A percentile compares a stretch with the other conserved stretches of the same genome.
These are phyloP conservation scores for Calonectria ilicicola DNA, from an alignment of 2,329 filamentous ascomycete genomes.

Conservation along the genomic window DNA sequence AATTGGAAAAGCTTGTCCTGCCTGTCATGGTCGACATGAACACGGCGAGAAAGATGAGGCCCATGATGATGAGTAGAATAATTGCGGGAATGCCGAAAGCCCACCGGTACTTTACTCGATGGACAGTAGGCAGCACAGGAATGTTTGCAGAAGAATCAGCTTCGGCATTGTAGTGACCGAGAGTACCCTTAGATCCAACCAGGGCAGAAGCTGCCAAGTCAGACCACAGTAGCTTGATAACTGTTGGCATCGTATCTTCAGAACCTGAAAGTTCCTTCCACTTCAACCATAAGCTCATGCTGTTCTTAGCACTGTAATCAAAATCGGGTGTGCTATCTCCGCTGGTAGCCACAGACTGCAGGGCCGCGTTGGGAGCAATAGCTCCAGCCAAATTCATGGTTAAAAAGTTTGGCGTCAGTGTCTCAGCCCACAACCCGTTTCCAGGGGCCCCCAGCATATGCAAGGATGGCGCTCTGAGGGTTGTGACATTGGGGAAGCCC, in stretches of 20 bases:
- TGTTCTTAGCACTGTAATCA: conserved; percentile 23
- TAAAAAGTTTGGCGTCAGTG: not conserved
- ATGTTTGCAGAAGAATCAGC: conserved; percentile 24
- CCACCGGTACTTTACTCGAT: conserved; percentile 34
- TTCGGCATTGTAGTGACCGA: conserved; percentile 30
- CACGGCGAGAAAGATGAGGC: conserved; percentile 18
- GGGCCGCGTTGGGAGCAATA: conserved; percentile 23
- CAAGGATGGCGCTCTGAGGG: conserved; percentile 23
- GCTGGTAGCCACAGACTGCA: conserved; percentile 21
- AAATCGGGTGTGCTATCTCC: not conserved
- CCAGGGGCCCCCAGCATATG: conserved; percentile 24
- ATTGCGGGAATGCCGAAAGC: conserved; percentile 36
- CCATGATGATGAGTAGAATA: conserved; percentile 23
- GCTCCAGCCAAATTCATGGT: conserved; percentile 30
- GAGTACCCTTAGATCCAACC: conserved; percentile 35
- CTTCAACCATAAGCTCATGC: conserved; percentile 34
- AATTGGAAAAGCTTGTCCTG: conserved; percentile 21
- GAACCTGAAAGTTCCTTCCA: conserved; percentile 29
- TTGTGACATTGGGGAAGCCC: conserved; percentile 28
- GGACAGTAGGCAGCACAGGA: conserved; percentile 27
- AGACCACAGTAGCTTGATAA: conserved; percentile 32
- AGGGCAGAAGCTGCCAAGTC: conserved; percentile 36
- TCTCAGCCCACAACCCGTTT: not conserved
- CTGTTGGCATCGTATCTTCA: conserved; percentile 15
- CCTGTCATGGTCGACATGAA: conserved; percentile 17